Percentiles rank a stretch among this genome's conserved stretches.
Conservation (phyloP, 2,329 filamentous ascomycete genomes). For the Aspergillus vadensis region DNA sequence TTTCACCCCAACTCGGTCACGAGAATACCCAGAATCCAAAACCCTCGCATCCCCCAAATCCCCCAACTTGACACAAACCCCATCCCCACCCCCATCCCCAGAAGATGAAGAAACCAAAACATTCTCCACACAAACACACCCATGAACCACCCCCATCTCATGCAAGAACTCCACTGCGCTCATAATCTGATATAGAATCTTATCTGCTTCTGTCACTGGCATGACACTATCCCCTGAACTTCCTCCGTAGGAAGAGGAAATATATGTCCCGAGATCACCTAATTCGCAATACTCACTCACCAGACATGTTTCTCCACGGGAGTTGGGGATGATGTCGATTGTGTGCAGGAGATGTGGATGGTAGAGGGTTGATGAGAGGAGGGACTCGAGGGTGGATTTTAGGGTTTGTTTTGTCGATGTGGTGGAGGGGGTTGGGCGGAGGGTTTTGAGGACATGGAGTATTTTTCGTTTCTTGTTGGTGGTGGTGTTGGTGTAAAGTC, state of each 20-base stretch:
- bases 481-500: slow-evolving; percentile 19
- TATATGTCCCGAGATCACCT: slow-evolving; percentile 75
- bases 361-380: slow-evolving; percentile 18
- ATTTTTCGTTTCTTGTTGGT: not conserved
- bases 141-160: slow-evolving; percentile 80
- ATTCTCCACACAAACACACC: slow-evolving; percentile 92
- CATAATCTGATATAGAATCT: slow-evolving; percentile 72
- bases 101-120: slow-evolving; percentile 51
- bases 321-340: slow-evolving; percentile 31
- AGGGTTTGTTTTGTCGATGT: not conserved
- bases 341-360: slow-evolving; percentile 35
- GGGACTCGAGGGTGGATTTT: slow-evolving; percentile 16
- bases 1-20: too few relatives aligned
- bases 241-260: too few relatives aligned
- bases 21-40: not conserved
- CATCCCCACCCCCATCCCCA: not conserved
- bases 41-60: slow-evolving; percentile 70
- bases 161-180: slow-evolving; percentile 64
- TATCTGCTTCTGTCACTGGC: slow-evolving; percentile 53
- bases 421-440: slow-evolving; percentile 21
- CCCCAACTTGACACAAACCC: slow-evolving; percentile 78
- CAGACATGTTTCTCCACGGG: slow-evolving; percentile 30
- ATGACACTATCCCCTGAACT: too few relatives aligned
- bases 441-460: slow-evolving; percentile 33
- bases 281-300: slow-evolving; percentile 51